Evolutionary conservation across 495 filamentous ascomycete genomes (phyloP).

Genomic region (Penicillium odoratum): DNA sequence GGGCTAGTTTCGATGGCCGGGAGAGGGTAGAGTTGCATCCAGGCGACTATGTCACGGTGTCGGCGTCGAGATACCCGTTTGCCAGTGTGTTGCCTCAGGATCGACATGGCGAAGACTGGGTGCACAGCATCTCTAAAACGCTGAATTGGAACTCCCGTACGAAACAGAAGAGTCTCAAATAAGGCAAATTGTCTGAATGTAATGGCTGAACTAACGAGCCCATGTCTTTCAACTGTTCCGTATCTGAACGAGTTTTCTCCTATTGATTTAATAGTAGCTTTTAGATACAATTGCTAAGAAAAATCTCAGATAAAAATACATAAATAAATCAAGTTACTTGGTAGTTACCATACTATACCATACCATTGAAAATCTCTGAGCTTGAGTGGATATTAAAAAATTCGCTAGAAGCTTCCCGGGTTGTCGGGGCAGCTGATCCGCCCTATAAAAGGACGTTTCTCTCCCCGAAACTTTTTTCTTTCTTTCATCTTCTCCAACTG

Average conservation of each 20-base stretch:
- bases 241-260: neutral
- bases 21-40: slow-evolving; percentile 82
- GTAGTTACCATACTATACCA: neutral
- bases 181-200: slow-evolving; percentile 7
- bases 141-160: slow-evolving; percentile 90
- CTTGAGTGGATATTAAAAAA: slow-evolving; percentile 16
- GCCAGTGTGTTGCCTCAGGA: slow-evolving; percentile 80
- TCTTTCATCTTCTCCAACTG: slow-evolving; percentile 21
- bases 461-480: slow-evolving; percentile 32
- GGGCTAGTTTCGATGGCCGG: slow-evolving; percentile 96
- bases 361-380: slow-evolving; percentile 5
- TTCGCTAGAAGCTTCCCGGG: slow-evolving; percentile 36
- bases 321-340: too few relatives aligned
- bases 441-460: slow-evolving; percentile 37
- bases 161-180: slow-evolving; percentile 63
- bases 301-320: too few relatives aligned
- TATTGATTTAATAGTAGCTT: too few relatives aligned
- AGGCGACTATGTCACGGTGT: slow-evolving; percentile 95
- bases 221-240: neutral
- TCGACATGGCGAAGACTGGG: slow-evolving; percentile 82
- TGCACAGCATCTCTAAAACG: slow-evolving; percentile 85
- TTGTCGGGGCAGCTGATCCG: slow-evolving; percentile 37
- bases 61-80: slow-evolving; percentile 89
- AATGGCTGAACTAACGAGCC: neutral
- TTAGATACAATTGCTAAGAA: too few relatives aligned